Percentiles rank a stretch among this genome's conserved stretches.
Evolutionary conservation across 345 rosid species (phyloP).

Genomic region (Rhodamnia argentea): DNA sequence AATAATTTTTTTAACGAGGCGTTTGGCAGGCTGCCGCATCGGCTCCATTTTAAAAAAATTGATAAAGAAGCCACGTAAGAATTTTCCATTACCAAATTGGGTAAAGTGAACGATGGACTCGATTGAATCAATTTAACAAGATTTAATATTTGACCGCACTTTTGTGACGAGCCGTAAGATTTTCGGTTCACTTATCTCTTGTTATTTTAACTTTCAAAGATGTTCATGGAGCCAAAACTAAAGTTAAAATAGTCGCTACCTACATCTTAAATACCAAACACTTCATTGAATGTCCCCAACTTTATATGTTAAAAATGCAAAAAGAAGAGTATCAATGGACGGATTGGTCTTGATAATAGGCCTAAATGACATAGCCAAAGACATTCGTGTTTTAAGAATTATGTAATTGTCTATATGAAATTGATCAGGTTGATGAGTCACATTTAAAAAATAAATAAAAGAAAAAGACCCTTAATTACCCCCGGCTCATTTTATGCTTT

Average conservation of each 20-base stretch:
- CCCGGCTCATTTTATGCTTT: too few relatives aligned
- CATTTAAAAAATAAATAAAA: neutral
- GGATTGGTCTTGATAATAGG: neutral
- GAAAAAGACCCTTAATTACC: too few relatives aligned
- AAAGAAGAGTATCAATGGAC: neutral
- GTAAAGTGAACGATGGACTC: neutral
- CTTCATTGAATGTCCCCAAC: neutral
- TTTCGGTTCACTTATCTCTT: neutral
- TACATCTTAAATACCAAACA: neutral
- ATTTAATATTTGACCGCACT: neutral
- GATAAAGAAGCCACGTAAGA: neutral
- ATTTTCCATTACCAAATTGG: neutral
- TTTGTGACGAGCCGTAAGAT: neutral
- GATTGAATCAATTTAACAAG: too few relatives aligned
- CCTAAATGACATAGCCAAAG: neutral
- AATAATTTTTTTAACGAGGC: neutral
- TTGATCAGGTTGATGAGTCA: neutral
- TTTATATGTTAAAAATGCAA: neutral
- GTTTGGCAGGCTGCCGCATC: too few relatives aligned
- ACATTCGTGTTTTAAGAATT: neutral
- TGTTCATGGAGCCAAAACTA: neutral
- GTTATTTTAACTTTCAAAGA: neutral
- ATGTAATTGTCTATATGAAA: neutral
- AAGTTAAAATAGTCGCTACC: neutral
- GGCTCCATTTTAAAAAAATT: neutral